Percentiles rank a stretch among this genome's conserved stretches.
phyloP scores from a whole-genome alignment of 1,284 basidiomycete genomes.

The Neotropicomus parvogracilis region DNA sequence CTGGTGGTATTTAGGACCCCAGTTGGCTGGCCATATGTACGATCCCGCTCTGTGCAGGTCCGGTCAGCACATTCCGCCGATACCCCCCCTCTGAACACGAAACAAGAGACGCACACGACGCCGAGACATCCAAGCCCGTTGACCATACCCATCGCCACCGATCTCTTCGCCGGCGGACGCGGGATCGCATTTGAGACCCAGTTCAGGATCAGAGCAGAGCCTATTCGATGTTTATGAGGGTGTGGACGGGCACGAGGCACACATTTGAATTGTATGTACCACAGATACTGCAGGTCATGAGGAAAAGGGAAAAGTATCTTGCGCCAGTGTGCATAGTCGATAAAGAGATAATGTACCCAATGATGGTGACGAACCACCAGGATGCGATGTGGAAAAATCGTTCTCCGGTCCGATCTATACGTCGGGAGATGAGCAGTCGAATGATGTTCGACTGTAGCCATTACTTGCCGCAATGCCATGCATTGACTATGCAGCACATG shows the following conservation, averaged over 20 bases:
- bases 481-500: slow-evolving; percentile 50
- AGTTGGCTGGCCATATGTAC: slow-evolving; percentile 48
- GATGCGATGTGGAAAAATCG: slow-evolving; percentile 64
- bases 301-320: slow-evolving; percentile 63
- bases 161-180: slow-evolving; percentile 58
- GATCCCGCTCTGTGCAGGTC: slow-evolving; percentile 41
- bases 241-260: not conserved
- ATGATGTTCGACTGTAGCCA: not conserved
- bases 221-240: slow-evolving; percentile 30
- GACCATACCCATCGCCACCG: slow-evolving; percentile 42
- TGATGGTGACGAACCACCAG: slow-evolving; percentile 56
- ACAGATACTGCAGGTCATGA: slow-evolving; percentile 56
- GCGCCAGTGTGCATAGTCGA: slow-evolving; percentile 51
- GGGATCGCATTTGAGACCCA: slow-evolving; percentile 65
- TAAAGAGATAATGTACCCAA: slow-evolving; percentile 61
- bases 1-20: slow-evolving; percentile 49
- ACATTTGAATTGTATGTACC: slow-evolving; percentile 38
- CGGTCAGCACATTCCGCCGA: not conserved
- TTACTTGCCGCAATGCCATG: slow-evolving; percentile 60
- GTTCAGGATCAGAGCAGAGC: slow-evolving; percentile 55
- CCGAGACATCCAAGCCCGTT: slow-evolving; percentile 35
- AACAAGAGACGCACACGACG: slow-evolving; percentile 25
- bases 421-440: not conserved
- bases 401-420: slow-evolving; percentile 55
- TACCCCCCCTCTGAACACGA: not conserved